These are phyloP conservation scores for Fusarium paranaense DNA, from an alignment of 2,329 filamentous ascomycete species.

Conservation along the genomic window DNA sequence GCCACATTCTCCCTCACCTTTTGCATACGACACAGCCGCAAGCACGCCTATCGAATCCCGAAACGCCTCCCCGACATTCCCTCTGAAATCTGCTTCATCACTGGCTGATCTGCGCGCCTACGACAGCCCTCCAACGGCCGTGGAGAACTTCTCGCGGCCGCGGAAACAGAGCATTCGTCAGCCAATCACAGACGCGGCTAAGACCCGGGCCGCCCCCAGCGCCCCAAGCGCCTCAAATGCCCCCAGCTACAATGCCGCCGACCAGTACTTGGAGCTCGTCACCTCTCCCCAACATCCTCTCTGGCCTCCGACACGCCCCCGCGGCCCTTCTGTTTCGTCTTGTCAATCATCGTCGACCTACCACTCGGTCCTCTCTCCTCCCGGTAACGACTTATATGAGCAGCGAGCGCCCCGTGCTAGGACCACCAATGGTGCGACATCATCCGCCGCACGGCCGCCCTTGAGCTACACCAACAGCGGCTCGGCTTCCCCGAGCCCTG, in stretches of 20 bases:
- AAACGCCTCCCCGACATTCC: conserved; percentile 47
- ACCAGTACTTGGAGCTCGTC: conserved; percentile 47
- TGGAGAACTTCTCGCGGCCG: conserved; percentile 71
- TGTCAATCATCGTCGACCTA: conserved; percentile 59
- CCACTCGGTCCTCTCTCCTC: conserved; percentile 52
- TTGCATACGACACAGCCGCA: conserved; percentile 38
- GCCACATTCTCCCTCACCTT: conserved; percentile 42
- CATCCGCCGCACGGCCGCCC: conserved; percentile 44
- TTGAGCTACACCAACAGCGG: conserved; percentile 49
- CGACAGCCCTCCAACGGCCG: conserved; percentile 53
- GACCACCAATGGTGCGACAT: conserved; percentile 40
- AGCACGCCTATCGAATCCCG: conserved; percentile 41
- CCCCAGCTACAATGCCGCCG: conserved; percentile 45
- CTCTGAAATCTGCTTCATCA: conserved; percentile 48
- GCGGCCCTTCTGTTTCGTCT: conserved; percentile 62
- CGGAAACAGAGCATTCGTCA: conserved; percentile 65
- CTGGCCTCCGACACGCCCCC: conserved; percentile 56
- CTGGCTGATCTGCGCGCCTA: conserved; percentile 50
- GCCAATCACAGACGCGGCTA: conserved; percentile 50
- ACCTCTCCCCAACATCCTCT: conserved; percentile 46
- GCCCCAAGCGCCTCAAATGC: conserved; percentile 31
- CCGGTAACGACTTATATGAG: conserved; percentile 56
- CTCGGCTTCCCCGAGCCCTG: conserved; percentile 50
- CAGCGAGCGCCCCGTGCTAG: conserved; percentile 45
- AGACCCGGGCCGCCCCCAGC: conserved; percentile 41